Evolutionary conservation across 1,284 basidiomycete species (phyloP).

Genomic region (Bjerkandera adusta): DNA sequence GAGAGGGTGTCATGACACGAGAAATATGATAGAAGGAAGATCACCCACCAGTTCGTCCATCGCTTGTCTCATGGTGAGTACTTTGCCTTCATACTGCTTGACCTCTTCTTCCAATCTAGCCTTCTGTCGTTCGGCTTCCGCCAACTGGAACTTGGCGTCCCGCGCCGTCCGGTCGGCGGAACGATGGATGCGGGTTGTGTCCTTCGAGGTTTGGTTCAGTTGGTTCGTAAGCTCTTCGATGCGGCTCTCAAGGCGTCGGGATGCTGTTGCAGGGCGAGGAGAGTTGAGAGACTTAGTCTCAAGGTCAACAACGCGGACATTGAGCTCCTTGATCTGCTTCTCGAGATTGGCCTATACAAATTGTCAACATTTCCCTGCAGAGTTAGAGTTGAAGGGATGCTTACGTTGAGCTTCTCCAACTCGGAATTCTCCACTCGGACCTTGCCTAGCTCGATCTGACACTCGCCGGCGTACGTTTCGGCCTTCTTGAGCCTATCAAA

Average conservation of each 20-base stretch:
- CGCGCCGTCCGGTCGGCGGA: constrained; percentile 51
- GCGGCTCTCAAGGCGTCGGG: constrained; percentile 57
- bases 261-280: constrained; percentile 54
- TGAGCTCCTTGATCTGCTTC: constrained; percentile 81
- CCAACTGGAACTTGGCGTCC: constrained; percentile 52
- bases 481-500: constrained; percentile 80
- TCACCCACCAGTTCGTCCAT: constrained; percentile 58
- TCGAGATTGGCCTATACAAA: constrained; percentile 66
- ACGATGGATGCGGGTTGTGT: constrained; percentile 45
- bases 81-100: constrained; percentile 53
- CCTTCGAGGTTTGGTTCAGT: constrained; percentile 50
- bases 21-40: constrained; percentile 7
- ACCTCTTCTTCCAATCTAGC: constrained; percentile 64
- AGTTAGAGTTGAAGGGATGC: constrained; percentile 26
- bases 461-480: constrained; percentile 72
- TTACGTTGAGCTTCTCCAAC: constrained; percentile 73
- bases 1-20: neutral
- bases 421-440: constrained; percentile 77
- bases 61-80: constrained; percentile 50
- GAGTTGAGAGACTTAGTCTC: constrained; percentile 73
- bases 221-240: constrained; percentile 72
- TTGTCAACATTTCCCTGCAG: neutral
- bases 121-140: constrained; percentile 61
- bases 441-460: constrained; percentile 72
- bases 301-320: constrained; percentile 76